These are phyloP conservation scores for Purshia tridentata DNA, from an alignment of 306 rosid species.

Conservation along the genomic window DNA sequence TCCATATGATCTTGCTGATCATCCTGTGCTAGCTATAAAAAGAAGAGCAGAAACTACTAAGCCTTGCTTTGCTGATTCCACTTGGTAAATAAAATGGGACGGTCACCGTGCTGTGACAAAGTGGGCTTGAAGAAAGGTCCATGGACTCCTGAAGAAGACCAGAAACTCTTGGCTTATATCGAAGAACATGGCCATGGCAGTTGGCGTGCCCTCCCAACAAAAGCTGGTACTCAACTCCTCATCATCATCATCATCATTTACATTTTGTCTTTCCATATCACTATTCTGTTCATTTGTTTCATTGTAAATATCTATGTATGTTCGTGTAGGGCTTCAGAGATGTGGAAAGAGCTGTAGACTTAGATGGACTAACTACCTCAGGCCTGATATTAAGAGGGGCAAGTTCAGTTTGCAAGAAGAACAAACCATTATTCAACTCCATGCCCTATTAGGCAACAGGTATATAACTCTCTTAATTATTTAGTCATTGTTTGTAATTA, in stretches of 20 bases:
- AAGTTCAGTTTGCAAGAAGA: constrained; percentile 98
- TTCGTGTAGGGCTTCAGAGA: constrained; percentile 75
- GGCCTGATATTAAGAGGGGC: constrained; percentile 99
- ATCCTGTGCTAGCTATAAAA: constrained; percentile 33
- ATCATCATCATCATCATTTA: neutral
- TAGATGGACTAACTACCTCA: constrained; percentile 96
- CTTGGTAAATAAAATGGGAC: constrained; percentile 54
- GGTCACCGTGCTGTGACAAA: constrained; percentile 99
- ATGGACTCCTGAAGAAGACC: constrained; percentile 99
- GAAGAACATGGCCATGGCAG: constrained; percentile 99
- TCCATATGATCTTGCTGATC: neutral
- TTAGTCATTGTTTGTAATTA: no score
- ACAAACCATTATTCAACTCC: constrained; percentile 97
- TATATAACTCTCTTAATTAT: constrained; percentile 13
- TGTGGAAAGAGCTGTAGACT: constrained; percentile 98
- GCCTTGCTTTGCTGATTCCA: constrained; percentile 23
- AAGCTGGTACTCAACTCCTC: constrained; percentile 60
- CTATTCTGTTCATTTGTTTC: no score
- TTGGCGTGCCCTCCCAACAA: constrained; percentile 96
- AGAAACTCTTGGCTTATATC: constrained; percentile 87
- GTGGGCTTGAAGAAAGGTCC: constrained; percentile 99
- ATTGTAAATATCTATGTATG: neutral
- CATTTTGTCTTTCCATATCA: neutral
- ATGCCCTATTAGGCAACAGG: constrained; percentile 99
- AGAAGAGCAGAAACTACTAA: constrained; percentile 31